Percentiles rank a stretch among this genome's conserved stretches.
Evolutionary conservation across 352 stramenopile genomes (phyloP).

Genomic region (Phytopythium cucurbitacearum): DNA sequence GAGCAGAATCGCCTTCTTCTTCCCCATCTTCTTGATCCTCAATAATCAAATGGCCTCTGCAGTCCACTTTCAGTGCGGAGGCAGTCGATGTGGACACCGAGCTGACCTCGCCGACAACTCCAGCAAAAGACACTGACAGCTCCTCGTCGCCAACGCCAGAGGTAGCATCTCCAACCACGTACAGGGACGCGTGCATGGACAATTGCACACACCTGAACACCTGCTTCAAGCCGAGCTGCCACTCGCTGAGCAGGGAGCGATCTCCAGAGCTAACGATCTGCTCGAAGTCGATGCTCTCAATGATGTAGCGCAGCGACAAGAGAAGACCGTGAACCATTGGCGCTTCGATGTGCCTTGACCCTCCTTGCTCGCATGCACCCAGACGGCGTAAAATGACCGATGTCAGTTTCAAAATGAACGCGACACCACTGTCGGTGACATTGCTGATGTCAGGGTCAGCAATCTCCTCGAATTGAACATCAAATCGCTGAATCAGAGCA

Average conservation of each 20-base stretch:
- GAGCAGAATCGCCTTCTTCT: conserved; percentile 46
- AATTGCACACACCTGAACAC: conserved; percentile 53
- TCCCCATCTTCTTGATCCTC: conserved; percentile 31
- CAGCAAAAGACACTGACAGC: conserved; percentile 56
- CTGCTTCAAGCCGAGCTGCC: conserved; percentile 35
- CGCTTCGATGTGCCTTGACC: conserved; percentile 38
- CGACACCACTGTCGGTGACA: conserved; percentile 20
- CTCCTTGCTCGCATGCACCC: conserved; percentile 14
- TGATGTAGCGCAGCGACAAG: conserved; percentile 68
- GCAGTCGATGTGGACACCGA: conserved; percentile 38
- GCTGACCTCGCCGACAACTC: conserved; percentile 65
- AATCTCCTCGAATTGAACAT: conserved; percentile 25
- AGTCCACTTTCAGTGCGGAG: conserved; percentile 72
- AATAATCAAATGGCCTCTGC: conserved; percentile 71
- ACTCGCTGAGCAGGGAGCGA: conserved; percentile 17
- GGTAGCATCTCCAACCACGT: conserved; percentile 72
- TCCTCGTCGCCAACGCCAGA: conserved; percentile 58
- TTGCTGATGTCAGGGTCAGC: conserved; percentile 4
- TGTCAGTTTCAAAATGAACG: conserved; percentile 57
- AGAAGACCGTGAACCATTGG: conserved; percentile 75
- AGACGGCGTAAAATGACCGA: conserved; percentile 44
- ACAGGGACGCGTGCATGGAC: conserved; percentile 60
- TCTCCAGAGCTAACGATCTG: conserved; percentile 16
- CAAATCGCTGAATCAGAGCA: conserved; percentile 33
- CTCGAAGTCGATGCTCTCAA: conserved; percentile 57